phyloP scores from a whole-genome alignment of 805 yeast genomes.

The Yamadazyma laniorum region DNA sequence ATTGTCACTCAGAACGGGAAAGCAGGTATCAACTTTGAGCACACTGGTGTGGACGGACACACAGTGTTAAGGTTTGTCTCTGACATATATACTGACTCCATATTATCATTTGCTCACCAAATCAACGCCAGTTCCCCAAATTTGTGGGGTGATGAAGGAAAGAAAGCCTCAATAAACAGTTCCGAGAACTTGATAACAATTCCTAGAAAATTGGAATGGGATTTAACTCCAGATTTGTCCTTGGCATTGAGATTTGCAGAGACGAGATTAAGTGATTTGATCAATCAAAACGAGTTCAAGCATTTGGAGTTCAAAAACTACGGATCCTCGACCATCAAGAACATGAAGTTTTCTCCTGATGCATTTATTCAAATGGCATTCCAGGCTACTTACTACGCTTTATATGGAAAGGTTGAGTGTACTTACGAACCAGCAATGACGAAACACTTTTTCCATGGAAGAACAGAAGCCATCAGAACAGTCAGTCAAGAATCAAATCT shows the following conservation, averaged over 20 bases:
- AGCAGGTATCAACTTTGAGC: slow-evolving; percentile 92
- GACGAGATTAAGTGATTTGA: slow-evolving; percentile 81
- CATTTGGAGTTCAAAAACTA: slow-evolving; percentile 69
- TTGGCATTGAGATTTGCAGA: slow-evolving; percentile 86
- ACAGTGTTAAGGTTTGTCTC: slow-evolving; percentile 85
- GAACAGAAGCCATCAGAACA: slow-evolving; percentile 89
- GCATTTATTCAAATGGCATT: slow-evolving; percentile 93
- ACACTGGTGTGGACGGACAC: slow-evolving; percentile 95
- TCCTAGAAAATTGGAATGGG: slow-evolving; percentile 90
- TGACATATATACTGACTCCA: slow-evolving; percentile 89
- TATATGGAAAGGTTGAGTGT: slow-evolving; percentile 89
- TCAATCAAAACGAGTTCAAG: slow-evolving; percentile 84
- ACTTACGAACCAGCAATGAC: slow-evolving; percentile 98
- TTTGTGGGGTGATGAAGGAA: slow-evolving; percentile 48
- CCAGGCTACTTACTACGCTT: slow-evolving; percentile 88
- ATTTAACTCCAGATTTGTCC: slow-evolving; percentile 69
- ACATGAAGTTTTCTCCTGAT: slow-evolving; percentile 87
- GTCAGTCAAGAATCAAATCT: slow-evolving; percentile 77
- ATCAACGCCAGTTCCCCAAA: slow-evolving; percentile 77
- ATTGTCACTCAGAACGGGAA: slow-evolving; percentile 85
- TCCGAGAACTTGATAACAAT: slow-evolving; percentile 47
- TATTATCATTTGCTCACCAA: slow-evolving; percentile 77
- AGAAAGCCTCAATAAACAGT: slow-evolving; percentile 26
- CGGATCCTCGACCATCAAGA: slow-evolving; percentile 77
- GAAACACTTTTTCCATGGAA: slow-evolving; percentile 78